A percentile compares a stretch with the other conserved stretches of the same genome.
These are phyloP conservation scores for Fusarium haematococcum DNA, from an alignment of 2,329 filamentous ascomycete genomes.

Conservation along the genomic window DNA sequence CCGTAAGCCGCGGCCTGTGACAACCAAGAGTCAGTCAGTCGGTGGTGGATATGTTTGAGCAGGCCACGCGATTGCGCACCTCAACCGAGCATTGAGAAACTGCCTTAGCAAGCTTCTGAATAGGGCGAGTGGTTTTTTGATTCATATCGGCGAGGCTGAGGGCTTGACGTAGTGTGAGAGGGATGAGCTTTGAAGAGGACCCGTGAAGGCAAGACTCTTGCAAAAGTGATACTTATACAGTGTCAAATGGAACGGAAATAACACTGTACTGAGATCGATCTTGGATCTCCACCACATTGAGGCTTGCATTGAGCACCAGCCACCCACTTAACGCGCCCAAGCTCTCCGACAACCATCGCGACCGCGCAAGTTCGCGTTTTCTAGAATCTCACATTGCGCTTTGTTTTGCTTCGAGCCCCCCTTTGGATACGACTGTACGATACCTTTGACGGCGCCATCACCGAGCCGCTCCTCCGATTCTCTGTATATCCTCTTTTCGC, in stretches of 20 bases:
- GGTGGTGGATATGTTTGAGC: background rate
- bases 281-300: slow-evolving; percentile 10
- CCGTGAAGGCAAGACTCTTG: background rate
- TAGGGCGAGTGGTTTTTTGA: slow-evolving; percentile 55
- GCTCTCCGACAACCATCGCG: slow-evolving; percentile 33
- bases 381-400: slow-evolving; percentile 22
- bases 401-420: slow-evolving; percentile 31
- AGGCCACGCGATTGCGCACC: slow-evolving; percentile 51
- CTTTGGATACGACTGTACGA: slow-evolving; percentile 16
- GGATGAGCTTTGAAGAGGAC: background rate
- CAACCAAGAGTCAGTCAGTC: background rate
- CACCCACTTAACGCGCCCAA: slow-evolving; percentile 46
- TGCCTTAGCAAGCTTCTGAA: slow-evolving; percentile 67
- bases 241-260: background rate
- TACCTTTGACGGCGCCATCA: slow-evolving; percentile 1
- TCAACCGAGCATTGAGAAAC: slow-evolving; percentile 67
- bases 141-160: slow-evolving; percentile 36
- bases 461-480: slow-evolving; percentile 9
- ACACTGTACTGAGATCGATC: slow-evolving; percentile 5
- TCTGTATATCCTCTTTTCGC: background rate
- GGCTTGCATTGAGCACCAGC: slow-evolving; percentile 30
- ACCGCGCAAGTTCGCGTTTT: slow-evolving; percentile 40
- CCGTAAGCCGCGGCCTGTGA: slow-evolving; percentile 84
- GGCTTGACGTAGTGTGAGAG: background rate
- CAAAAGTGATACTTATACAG: slow-evolving; percentile 21